These are phyloP conservation scores for Mucor circinelloides DNA, from an alignment of 371 early-diverging fungal genomes.

Conservation along the genomic window DNA sequence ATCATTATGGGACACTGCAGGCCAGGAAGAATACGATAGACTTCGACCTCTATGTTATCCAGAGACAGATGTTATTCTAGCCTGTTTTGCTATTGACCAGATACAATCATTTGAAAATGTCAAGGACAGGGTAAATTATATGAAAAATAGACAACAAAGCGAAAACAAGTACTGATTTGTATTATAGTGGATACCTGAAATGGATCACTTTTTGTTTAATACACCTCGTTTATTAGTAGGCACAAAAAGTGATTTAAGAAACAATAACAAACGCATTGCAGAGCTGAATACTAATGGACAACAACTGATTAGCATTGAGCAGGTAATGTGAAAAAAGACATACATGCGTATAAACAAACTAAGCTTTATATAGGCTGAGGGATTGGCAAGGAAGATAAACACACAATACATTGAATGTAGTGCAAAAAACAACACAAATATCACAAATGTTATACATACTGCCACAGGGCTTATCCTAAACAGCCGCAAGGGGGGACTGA, in stretches of 20 bases:
- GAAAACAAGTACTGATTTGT: not conserved
- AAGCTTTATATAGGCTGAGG: constrained; percentile 14
- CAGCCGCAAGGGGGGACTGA: constrained; percentile 13
- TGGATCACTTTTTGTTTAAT: constrained; percentile 28
- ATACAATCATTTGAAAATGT: constrained; percentile 50
- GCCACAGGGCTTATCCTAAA: constrained; percentile 16
- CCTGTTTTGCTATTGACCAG: constrained; percentile 52
- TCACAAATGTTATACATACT: constrained; percentile 17
- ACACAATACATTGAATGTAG: constrained; percentile 32
- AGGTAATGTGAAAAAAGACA: constrained; percentile 7
- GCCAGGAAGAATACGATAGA: constrained; percentile 61
- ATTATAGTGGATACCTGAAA: constrained; percentile 25
- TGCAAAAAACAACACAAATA: constrained; percentile 19
- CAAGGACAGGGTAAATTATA: constrained; percentile 18
- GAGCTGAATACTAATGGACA: constrained; percentile 19
- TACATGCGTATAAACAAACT: not conserved
- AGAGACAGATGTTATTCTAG: constrained; percentile 48
- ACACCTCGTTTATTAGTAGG: constrained; percentile 27
- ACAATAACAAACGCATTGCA: constrained; percentile 4
- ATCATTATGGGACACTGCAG: constrained; percentile 89
- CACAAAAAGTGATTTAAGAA: constrained; percentile 23
- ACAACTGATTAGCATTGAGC: constrained; percentile 17
- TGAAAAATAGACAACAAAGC: not conserved
- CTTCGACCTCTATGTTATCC: constrained; percentile 51
- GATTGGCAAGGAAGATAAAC: constrained; percentile 17